Evolutionary conservation across 768 basidiomycete genomes (phyloP).

Genomic region (Podaxis sp.): DNA sequence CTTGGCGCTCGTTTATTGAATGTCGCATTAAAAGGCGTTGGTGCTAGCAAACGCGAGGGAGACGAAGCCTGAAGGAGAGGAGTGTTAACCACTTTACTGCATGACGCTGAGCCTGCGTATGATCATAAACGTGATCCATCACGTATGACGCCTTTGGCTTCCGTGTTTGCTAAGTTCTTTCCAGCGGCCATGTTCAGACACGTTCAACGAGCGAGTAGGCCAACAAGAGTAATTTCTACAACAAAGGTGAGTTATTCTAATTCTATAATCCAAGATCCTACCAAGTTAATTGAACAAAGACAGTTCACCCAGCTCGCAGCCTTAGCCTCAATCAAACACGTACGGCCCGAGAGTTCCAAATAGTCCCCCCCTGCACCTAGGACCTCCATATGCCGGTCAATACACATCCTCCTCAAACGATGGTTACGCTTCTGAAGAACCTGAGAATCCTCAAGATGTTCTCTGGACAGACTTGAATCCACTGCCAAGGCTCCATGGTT

Average conservation of each 20-base stretch:
- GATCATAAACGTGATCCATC: no score
- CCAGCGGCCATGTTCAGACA: no score
- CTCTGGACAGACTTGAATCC: constrained; percentile 14
- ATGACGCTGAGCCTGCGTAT: no score
- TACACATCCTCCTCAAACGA: background rate
- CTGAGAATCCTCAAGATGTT: background rate
- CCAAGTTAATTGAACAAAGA: background rate
- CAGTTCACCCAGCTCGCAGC: background rate
- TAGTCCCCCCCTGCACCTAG: background rate
- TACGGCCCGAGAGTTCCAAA: background rate
- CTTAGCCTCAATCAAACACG: background rate
- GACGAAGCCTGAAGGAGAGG: background rate
- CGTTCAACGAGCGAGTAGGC: no score
- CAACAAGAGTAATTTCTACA: no score
- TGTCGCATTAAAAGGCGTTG: background rate
- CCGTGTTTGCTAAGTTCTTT: no score
- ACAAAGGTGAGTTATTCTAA: no score
- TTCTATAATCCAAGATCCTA: no score
- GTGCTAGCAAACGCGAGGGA: background rate
- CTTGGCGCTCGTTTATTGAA: constrained; percentile 15
- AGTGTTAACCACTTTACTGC: constrained; percentile 8
- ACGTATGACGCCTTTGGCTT: no score
- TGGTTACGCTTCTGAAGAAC: background rate
- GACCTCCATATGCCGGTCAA: background rate
- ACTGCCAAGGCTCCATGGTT: constrained; percentile 13